Percentiles rank a stretch among this genome's conserved stretches.
Evolutionary conservation across 495 filamentous ascomycete species (phyloP).

Genomic region (Aspergillus ostianus): DNA sequence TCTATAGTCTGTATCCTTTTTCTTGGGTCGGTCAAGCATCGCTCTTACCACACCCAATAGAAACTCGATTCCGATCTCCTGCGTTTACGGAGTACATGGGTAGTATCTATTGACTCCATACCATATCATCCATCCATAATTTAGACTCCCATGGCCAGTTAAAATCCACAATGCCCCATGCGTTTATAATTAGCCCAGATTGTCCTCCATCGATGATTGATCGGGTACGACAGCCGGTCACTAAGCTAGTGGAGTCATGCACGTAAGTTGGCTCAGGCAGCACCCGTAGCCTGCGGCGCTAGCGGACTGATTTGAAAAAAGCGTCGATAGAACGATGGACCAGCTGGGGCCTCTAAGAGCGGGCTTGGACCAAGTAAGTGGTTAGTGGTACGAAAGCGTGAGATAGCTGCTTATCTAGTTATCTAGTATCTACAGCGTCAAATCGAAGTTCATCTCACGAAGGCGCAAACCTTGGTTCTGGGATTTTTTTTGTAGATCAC

Average conservation of each 20-base stretch:
- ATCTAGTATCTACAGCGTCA: not conserved
- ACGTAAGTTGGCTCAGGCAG: not conserved
- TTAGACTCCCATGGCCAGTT: not conserved
- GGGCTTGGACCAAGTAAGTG: not conserved
- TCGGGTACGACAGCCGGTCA: not conserved
- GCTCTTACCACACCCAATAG: no score
- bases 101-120: no score
- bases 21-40: no score
- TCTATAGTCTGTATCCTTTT: no score
- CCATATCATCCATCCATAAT: not conserved
- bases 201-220: not conserved
- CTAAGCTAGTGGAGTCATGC: not conserved
- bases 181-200: not conserved
- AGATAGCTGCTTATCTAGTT: not conserved
- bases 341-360: not conserved
- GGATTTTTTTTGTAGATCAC: not conserved
- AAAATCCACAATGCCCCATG: not conserved
- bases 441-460: not conserved
- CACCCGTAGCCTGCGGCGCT: not conserved
- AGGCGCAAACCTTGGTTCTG: not conserved
- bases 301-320: not conserved
- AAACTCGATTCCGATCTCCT: no score
- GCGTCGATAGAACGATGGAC: not conserved
- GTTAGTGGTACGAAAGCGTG: not conserved
- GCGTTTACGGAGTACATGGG: no score